phyloP scores from a whole-genome alignment of 179 eudicot species.

The Patellifolia procumbens region DNA sequence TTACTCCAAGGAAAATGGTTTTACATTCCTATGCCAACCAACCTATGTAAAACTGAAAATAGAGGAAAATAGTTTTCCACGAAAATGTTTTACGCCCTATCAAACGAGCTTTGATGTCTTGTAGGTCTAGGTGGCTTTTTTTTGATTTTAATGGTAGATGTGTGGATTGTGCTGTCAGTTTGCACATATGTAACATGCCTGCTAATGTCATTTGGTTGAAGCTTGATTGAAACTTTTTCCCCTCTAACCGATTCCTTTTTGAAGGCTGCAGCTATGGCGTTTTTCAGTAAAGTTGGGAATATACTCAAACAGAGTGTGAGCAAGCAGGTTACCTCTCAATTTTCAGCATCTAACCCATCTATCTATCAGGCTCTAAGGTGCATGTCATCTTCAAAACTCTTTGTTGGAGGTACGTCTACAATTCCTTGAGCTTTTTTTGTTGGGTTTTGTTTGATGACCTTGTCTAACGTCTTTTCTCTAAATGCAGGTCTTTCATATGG shows the following conservation, averaged over 20 bases:
- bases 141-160: background rate
- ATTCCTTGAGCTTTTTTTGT: background rate
- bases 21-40: no score
- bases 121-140: background rate
- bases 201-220: background rate
- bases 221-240: background rate
- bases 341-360: conserved; percentile 54
- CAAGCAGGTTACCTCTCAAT: conserved; percentile 44
- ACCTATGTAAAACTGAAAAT: no score
- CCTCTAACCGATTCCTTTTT: background rate
- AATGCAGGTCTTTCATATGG: conserved; percentile 26
- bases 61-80: no score
- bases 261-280: conserved; percentile 57
- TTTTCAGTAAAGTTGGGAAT: conserved; percentile 58
- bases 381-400: conserved; percentile 71
- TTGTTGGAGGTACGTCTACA: conserved; percentile 62
- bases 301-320: conserved; percentile 54
- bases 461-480: background rate
- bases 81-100: no score
- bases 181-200: no score
- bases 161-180: background rate
- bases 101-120: no score
- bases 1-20: no score
- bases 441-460: background rate
- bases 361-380: conserved; percentile 67